These are phyloP conservation scores for Thuidium tamariscinum DNA, from an alignment of 225 moss, liverwort and hornwort species.

Conservation along the genomic window DNA sequence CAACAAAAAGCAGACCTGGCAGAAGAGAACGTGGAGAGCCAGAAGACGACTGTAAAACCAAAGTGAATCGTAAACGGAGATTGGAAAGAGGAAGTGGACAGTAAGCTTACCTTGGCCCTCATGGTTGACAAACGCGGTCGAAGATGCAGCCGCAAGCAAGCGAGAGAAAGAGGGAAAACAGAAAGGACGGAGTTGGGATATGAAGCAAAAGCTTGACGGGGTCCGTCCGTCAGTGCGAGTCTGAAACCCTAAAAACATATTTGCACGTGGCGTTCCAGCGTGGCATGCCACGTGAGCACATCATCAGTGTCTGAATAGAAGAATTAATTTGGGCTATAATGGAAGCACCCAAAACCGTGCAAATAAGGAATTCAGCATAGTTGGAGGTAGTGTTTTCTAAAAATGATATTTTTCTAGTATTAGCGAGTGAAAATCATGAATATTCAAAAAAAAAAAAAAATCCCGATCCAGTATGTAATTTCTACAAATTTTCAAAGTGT, in stretches of 20 bases:
- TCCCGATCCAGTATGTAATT: too few species aligned
- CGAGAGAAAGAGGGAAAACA: accelerated
- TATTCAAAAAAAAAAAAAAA: too few species aligned
- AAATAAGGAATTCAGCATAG: too few species aligned
- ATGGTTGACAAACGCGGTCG: background rate
- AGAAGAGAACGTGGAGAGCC: background rate
- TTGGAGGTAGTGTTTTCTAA: too few species aligned
- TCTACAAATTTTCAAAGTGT: too few species aligned
- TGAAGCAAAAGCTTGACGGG: background rate
- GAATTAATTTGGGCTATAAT: background rate
- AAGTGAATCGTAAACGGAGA: background rate
- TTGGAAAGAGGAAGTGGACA: background rate
- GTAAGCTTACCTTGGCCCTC: conserved; percentile 8
- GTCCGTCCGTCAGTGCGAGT: background rate
- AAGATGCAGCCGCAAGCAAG: background rate
- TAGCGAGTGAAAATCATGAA: too few species aligned
- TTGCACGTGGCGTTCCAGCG: background rate
- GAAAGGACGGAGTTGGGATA: background rate
- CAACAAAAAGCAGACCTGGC: background rate
- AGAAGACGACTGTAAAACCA: background rate
- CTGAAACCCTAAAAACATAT: background rate
- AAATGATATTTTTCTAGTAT: too few species aligned
- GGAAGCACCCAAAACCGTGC: too few species aligned
- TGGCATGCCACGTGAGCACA: background rate
- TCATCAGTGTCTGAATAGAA: too few species aligned